Percentiles rank a stretch among this genome's conserved stretches.
These are phyloP conservation scores for Saccharomycopsis babjevae DNA, from an alignment of 805 yeast genomes.

Conservation along the genomic window DNA sequence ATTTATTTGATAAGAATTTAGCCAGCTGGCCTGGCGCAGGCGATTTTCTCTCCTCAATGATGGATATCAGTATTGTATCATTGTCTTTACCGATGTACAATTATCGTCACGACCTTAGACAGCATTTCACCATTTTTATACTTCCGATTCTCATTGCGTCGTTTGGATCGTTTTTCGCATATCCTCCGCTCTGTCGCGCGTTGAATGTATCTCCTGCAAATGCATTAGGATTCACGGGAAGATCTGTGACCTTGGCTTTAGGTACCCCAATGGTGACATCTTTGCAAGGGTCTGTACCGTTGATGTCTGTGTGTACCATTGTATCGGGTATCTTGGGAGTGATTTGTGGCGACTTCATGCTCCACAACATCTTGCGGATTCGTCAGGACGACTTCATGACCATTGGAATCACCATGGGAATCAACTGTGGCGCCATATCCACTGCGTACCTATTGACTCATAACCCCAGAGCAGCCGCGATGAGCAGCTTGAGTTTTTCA, in stretches of 20 bases:
- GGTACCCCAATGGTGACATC: conserved; percentile 68
- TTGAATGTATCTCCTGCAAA: conserved; percentile 52
- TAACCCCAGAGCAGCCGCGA: conserved; percentile 75
- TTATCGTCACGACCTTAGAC: conserved; percentile 51
- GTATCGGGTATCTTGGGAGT: conserved; percentile 72
- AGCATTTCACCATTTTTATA: conserved; percentile 47
- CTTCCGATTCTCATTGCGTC: conserved; percentile 51
- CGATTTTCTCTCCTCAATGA: conserved; percentile 55
- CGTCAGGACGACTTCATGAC: conserved; percentile 59
- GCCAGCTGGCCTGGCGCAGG: conserved; percentile 69
- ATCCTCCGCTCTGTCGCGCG: conserved; percentile 58
- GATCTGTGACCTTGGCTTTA: conserved; percentile 70
- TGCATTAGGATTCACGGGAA: conserved; percentile 66
- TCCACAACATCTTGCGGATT: conserved; percentile 36
- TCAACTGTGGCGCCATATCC: conserved; percentile 75
- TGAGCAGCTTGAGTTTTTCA: conserved; percentile 62
- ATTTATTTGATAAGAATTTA: conserved; percentile 30
- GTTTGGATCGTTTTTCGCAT: conserved; percentile 50
- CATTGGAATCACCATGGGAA: conserved; percentile 66
- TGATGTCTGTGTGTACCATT: conserved; percentile 73
- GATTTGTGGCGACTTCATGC: conserved; percentile 43
- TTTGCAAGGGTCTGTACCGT: conserved; percentile 55
- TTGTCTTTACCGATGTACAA: conserved; percentile 70
- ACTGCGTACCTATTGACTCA: conserved; percentile 61
- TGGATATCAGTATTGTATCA: conserved; percentile 72